These are phyloP conservation scores for Solanum lycopersicoides DNA, from an alignment of 257 asterid genomes.

Conservation along the genomic window DNA sequence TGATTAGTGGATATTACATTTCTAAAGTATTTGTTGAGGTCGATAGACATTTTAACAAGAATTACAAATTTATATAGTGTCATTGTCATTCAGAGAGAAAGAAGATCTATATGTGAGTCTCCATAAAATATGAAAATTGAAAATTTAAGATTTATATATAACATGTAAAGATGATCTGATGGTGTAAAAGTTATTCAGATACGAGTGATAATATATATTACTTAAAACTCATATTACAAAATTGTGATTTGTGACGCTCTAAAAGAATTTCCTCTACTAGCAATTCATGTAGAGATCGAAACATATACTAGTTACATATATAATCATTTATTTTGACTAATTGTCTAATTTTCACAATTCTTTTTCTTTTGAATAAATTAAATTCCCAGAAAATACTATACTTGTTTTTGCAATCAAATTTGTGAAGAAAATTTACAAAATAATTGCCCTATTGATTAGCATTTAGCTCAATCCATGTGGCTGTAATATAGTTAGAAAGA, in stretches of 20 bases:
- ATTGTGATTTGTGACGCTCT: neutral
- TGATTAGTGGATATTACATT: neutral
- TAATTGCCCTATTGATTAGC: neutral
- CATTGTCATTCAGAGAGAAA: neutral
- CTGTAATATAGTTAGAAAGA: neutral
- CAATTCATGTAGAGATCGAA: neutral
- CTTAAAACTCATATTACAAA: neutral
- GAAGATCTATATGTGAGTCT: neutral
- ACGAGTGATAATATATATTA: neutral
- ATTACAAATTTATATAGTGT: neutral
- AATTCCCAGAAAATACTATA: too few relatives aligned
- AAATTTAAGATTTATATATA: neutral
- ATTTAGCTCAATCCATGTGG: neutral
- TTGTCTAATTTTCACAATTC: neutral
- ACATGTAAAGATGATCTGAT: neutral
- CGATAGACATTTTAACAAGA: neutral
- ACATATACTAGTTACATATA: neutral
- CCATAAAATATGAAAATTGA: neutral
- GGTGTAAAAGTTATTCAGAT: neutral
- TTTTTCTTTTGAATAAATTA: neutral
- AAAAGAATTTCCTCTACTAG: neutral
- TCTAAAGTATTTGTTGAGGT: neutral
- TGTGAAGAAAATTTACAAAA: too few relatives aligned
- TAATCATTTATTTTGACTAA: neutral
- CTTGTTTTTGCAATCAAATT: too few relatives aligned